Evolutionary conservation across 140 eudicot genomes (phyloP).

Genomic region (Cichorium intybus): DNA sequence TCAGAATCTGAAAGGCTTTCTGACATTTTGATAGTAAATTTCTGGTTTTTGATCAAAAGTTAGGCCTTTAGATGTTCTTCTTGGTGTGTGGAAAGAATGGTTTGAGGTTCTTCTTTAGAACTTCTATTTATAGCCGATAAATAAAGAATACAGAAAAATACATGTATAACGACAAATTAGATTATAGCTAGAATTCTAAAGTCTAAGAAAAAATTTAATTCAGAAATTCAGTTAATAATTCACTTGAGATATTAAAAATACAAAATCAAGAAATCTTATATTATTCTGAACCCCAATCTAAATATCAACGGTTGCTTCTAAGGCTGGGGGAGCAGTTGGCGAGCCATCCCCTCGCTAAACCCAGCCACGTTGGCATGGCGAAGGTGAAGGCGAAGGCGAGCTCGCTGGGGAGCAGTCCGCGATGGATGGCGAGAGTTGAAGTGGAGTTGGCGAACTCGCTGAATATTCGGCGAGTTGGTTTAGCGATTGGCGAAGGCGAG

Average conservation of each 20-base stretch:
- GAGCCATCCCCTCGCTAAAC: too few relatives aligned
- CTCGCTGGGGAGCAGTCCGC: too few relatives aligned
- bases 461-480: too few relatives aligned
- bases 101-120: conserved; percentile 9
- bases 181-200: background rate
- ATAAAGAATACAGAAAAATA: background rate
- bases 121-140: conserved; percentile 30
- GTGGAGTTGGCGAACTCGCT: too few relatives aligned
- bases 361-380: too few relatives aligned
- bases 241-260: too few relatives aligned
- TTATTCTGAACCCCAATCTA: too few relatives aligned
- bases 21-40: conserved; percentile 26
- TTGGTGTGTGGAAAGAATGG: conserved; percentile 14
- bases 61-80: conserved; percentile 3
- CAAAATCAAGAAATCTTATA: background rate
- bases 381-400: too few relatives aligned
- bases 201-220: background rate
- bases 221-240: background rate
- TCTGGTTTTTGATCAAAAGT: background rate
- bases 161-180: background rate
- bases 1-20: conserved; percentile 42
- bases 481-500: too few relatives aligned
- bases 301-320: too few relatives aligned
- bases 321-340: too few relatives aligned
- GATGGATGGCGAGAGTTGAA: too few relatives aligned